Conservation (phyloP, 108 stramenopile species). For the Conticribra weissflogii region DNA sequence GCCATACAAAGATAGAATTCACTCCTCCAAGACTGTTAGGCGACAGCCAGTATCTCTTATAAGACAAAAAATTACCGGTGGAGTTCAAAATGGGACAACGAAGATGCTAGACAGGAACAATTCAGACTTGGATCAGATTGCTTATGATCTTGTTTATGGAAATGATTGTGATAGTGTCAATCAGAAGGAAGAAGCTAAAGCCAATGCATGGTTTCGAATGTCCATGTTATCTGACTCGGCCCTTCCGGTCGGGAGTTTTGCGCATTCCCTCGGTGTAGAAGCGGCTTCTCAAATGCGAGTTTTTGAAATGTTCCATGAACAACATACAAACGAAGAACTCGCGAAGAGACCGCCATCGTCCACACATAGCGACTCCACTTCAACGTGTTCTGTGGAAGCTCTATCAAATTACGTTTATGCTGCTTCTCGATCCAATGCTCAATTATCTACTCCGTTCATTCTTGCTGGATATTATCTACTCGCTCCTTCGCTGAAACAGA, state of each 20-base stretch:
- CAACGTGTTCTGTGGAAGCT: slow-evolving; percentile 30
- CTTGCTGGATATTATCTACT: slow-evolving; percentile 57
- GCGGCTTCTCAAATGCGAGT: slow-evolving; percentile 75
- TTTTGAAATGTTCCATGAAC: slow-evolving; percentile 36
- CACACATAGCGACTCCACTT: neutral
- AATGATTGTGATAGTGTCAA: slow-evolving; percentile 9
- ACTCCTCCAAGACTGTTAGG: slow-evolving; percentile 38
- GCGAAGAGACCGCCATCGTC: slow-evolving; percentile 8
- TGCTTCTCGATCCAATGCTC: slow-evolving; percentile 64
- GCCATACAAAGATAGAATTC: slow-evolving; percentile 46
- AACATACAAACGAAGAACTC: neutral
- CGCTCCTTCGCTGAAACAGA: neutral
- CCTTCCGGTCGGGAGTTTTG: slow-evolving; percentile 85
- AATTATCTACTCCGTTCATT: slow-evolving; percentile 63
- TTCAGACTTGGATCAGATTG: slow-evolving; percentile 16
- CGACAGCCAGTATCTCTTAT: slow-evolving; percentile 10
- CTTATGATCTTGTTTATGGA: slow-evolving; percentile 26
- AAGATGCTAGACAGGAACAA: neutral
- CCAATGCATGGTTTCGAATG: slow-evolving; percentile 40
- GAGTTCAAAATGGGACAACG: too few relatives aligned
- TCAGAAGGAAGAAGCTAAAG: neutral
- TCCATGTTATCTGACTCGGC: slow-evolving; percentile 70
- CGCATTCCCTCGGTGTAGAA: slow-evolving; percentile 86
- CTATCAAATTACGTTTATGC: slow-evolving; percentile 61
- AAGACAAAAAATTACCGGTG: too few relatives aligned